Base-by-base conservation (phyloP, 2,329 filamentous ascomycete species). In the Colletotrichum scovillei region DNA sequence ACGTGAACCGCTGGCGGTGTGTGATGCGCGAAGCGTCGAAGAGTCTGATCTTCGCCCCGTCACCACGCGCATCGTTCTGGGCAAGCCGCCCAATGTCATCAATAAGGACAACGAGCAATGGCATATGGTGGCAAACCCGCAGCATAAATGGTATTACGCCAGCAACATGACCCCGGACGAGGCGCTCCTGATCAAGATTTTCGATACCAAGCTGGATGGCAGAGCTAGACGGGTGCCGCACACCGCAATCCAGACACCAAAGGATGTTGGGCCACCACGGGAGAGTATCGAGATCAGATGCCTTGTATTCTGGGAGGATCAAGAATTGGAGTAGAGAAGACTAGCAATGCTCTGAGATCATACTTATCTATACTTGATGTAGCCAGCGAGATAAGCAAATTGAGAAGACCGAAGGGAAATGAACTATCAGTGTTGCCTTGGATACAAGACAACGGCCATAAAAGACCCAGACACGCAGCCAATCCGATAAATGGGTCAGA, bases 1-100 rank as follows among this genome's bases (percentile, higher is more conserved):
- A 55, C 83, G 83, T 67, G 82, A 85, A 67, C 84, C 84, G 3
- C 76, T 86, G 3, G 82, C 81, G 11, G 82, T 85, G 8, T 82
- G 82, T 0, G 82, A 84, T 64, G 79, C 80, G 0, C 67, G 75
- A 8, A 80, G 81, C 1, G 79, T 85, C 0, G 76, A 78, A 1
- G 84, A 85, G n/a, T 72, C 74, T 2, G 84, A 86, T 74, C 80
- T 85, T 30, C 38, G 38, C 1, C 38, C 59, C 0, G 59, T 63
- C 8, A 63, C 59, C 5, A 63, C 59, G 1, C 59, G 59, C 16
- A 49, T 63, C 3, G 38, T 63, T 3, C 11, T 63, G 5, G 59
- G 38, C 2, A 49, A 49, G 12, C 59, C 59, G 24, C 59, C 59
- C 24, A 63, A 32, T 2, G 22, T 26, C 1, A 32, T 30, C 11